Evolutionary conservation across 495 filamentous ascomycete species (phyloP).

Genomic region (Neurospora sublineolata): DNA sequence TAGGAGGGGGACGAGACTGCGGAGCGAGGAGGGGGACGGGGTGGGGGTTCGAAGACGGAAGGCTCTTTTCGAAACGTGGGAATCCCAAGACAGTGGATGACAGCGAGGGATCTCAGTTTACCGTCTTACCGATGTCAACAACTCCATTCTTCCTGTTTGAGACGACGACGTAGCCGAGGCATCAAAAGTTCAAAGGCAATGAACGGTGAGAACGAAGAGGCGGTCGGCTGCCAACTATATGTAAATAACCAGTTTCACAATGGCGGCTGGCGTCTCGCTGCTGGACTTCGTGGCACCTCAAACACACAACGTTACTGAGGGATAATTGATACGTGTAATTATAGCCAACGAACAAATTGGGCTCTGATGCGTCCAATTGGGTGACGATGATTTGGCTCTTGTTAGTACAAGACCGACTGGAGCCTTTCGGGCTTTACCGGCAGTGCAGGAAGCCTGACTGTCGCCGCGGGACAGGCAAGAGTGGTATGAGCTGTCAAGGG

Average conservation of each 20-base stretch:
- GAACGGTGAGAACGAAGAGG: not conserved
- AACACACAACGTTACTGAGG: not conserved
- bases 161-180: not conserved
- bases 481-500: not conserved
- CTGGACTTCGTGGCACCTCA: not conserved
- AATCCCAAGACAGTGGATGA: not conserved
- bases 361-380: not conserved
- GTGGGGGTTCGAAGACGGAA: not conserved
- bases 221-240: not conserved
- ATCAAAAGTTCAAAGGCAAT: not conserved
- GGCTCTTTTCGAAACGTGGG: not conserved
- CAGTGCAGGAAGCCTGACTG: constrained; percentile 15
- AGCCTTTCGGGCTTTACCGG: constrained; percentile 24
- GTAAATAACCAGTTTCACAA: not conserved
- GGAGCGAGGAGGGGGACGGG: not conserved
- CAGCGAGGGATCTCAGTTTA: not conserved
- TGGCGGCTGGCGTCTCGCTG: not conserved
- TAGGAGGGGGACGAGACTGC: not conserved
- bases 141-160: not conserved
- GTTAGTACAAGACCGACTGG: constrained; percentile 7
- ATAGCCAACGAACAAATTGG: not conserved
- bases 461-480: not conserved
- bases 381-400: not conserved
- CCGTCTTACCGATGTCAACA: not conserved
- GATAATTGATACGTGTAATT: not conserved